phyloP scores from a whole-genome alignment of 2,329 filamentous ascomycete genomes.

The Paraconiothyrium brasiliense region DNA sequence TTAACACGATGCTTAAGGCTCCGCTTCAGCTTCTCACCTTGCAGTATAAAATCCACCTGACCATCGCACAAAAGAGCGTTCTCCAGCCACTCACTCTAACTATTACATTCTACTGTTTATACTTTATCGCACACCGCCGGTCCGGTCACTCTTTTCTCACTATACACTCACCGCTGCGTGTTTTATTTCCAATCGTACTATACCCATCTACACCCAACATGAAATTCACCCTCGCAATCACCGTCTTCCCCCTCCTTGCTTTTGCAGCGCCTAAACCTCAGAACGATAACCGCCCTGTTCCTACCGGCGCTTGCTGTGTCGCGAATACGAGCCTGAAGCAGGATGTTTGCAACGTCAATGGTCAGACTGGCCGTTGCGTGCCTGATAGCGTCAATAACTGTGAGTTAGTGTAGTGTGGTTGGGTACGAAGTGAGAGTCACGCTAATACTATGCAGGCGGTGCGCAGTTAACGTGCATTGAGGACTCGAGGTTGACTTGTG shows the following conservation, averaged over 20 bases:
- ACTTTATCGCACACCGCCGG: conserved; percentile 22
- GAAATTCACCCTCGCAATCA: conserved; percentile 33
- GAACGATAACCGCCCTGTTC: conserved; percentile 37
- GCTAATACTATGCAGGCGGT: conserved; percentile 28
- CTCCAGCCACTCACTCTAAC: background rate
- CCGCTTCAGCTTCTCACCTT: background rate
- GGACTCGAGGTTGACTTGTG: conserved; percentile 34
- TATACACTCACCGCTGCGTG: conserved; percentile 9
- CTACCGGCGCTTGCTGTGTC: conserved; percentile 36
- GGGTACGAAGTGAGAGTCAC: background rate
- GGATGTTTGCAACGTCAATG: conserved; percentile 42
- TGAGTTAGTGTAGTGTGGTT: conserved; percentile 20
- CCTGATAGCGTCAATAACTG: conserved; percentile 36
- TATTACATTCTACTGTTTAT: conserved; percentile 8
- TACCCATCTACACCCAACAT: conserved; percentile 30
- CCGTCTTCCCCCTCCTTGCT: conserved; percentile 32
- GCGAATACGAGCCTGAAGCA: conserved; percentile 42
- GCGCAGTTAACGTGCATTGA: conserved; percentile 39
- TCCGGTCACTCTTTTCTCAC: conserved; percentile 23
- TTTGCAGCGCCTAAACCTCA: conserved; percentile 30
- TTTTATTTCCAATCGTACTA: background rate
- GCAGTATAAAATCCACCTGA: conserved; percentile 6
- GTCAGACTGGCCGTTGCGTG: conserved; percentile 37
- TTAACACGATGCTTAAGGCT: conserved; percentile 15
- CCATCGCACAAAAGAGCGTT: background rate